Evolutionary conservation across 2,329 filamentous ascomycete genomes (phyloP).

Genomic region (Botryotinia globosa): DNA sequence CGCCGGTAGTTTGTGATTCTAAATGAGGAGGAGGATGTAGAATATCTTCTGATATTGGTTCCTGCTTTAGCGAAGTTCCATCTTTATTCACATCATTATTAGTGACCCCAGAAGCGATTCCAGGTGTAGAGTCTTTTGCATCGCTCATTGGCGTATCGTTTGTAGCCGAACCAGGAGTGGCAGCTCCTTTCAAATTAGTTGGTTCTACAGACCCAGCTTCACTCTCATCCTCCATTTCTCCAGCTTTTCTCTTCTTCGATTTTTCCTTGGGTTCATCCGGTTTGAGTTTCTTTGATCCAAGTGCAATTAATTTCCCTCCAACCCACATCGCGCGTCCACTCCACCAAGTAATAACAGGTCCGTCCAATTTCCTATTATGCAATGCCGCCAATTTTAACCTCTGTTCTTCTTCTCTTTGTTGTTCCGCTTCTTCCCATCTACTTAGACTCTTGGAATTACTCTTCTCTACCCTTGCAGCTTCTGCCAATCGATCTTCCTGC

Average conservation of each 20-base stretch:
- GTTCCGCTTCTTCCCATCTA: constrained; percentile 91
- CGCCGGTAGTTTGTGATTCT: constrained; percentile 22
- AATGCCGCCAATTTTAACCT: constrained; percentile 80
- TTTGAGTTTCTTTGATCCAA: constrained; percentile 60
- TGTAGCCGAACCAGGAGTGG: neutral
- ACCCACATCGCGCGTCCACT: constrained; percentile 85
- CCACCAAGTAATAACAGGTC: constrained; percentile 88
- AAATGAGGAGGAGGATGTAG: constrained; percentile 22
- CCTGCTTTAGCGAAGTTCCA: neutral
- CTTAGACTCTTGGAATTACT: constrained; percentile 87
- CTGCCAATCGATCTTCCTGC: constrained; percentile 78
- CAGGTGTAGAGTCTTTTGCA: neutral
- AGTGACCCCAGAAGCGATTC: neutral
- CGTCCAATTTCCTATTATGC: constrained; percentile 80
- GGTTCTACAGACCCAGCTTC: constrained; percentile 16
- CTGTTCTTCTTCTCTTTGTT: constrained; percentile 79
- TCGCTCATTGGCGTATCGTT: neutral
- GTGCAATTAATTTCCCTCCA: constrained; percentile 68
- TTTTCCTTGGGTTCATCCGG: constrained; percentile 58
- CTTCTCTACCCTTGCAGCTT: constrained; percentile 80
- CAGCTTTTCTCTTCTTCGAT: constrained; percentile 52
- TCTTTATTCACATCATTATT: constrained; percentile 8
- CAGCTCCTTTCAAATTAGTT: neutral
- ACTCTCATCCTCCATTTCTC: constrained; percentile 44
- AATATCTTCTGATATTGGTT: constrained; percentile 6